A percentile compares a stretch with the other conserved stretches of the same genome.
These are phyloP conservation scores for Rutstroemia sp. DNA, from an alignment of 2,329 filamentous ascomycete species.

Conservation along the genomic window DNA sequence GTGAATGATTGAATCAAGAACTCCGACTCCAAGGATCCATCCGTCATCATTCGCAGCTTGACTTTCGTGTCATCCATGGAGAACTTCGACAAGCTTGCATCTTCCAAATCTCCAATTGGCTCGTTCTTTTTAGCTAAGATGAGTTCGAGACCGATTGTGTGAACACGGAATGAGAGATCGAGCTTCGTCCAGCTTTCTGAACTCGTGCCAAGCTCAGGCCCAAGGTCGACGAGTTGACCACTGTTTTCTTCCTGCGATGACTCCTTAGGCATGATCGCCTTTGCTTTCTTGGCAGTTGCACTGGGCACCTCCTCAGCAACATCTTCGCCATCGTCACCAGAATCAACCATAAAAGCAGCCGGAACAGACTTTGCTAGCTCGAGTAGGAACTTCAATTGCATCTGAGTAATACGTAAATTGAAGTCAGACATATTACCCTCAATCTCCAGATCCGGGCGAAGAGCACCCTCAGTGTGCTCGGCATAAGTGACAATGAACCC, in stretches of 20 bases:
- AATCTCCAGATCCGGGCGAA: constrained; percentile 86
- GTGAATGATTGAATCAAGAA: constrained; percentile 91
- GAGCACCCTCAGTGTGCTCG: constrained; percentile 69
- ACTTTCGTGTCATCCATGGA: constrained; percentile 87
- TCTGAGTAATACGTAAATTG: constrained; percentile 82
- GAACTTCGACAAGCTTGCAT: constrained; percentile 84
- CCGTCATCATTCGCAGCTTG: constrained; percentile 88
- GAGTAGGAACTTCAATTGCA: constrained; percentile 82
- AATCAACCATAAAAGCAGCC: constrained; percentile 71
- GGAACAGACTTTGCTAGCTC: constrained; percentile 85
- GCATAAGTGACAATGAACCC: constrained; percentile 88
- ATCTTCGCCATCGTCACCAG: constrained; percentile 64
- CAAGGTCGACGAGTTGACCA: constrained; percentile 44
- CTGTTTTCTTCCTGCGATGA: constrained; percentile 26
- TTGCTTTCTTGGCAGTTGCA: constrained; percentile 27
- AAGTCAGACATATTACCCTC: constrained; percentile 89
- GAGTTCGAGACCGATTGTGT: constrained; percentile 81
- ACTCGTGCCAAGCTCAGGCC: constrained; percentile 62
- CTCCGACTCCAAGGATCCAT: constrained; percentile 86
- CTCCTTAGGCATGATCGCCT: constrained; percentile 11
- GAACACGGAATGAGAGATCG: constrained; percentile 83
- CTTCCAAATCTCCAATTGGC: constrained; percentile 70
- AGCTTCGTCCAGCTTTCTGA: constrained; percentile 83
- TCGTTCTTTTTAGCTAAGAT: constrained; percentile 67
- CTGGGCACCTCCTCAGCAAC: constrained; percentile 66